Conservation (phyloP, 163 green algal genomes). For the Scenedesmus sp. region DNA sequence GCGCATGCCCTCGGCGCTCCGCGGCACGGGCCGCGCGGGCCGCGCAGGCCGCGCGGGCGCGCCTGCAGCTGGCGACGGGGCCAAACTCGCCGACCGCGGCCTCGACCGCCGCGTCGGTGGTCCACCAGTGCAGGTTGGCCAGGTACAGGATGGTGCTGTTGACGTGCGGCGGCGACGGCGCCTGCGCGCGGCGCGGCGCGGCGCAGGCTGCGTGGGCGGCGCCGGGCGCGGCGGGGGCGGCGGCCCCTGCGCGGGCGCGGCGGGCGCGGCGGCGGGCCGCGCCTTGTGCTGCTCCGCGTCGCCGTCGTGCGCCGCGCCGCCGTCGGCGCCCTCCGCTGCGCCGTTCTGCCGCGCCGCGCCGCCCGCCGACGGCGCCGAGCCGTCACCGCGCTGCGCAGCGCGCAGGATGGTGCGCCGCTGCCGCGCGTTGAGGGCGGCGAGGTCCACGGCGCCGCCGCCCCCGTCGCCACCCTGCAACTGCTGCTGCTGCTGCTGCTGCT, state of each 20-base stretch:
- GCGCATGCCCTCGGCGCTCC: too few relatives aligned
- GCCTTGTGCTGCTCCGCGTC: background rate
- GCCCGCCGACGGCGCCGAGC: background rate
- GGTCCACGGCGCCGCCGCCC: too few relatives aligned
- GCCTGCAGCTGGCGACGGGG: slow-evolving; percentile 51
- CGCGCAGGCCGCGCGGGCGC: too few relatives aligned
- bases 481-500: slow-evolving; percentile 2
- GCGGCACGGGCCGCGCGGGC: too few relatives aligned
- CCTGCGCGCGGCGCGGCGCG: too few relatives aligned
- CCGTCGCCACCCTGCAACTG: background rate
- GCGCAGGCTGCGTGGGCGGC: too few relatives aligned
- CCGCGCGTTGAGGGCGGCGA: slow-evolving; percentile 15
- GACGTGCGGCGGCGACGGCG: background rate
- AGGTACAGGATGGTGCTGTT: slow-evolving; percentile 65
- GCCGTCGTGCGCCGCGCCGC: background rate
- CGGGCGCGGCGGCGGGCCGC: too few relatives aligned
- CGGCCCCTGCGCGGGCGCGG: too few relatives aligned
- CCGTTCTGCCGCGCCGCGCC: background rate
- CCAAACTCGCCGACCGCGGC: slow-evolving; percentile 22
- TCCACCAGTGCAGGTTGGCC: slow-evolving; percentile 81
- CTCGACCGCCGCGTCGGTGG: slow-evolving; percentile 87
- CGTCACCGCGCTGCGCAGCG: background rate
- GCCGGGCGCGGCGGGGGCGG: too few relatives aligned
- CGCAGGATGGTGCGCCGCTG: slow-evolving; percentile 15
- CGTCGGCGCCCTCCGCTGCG: background rate